Evolutionary conservation across 805 yeast genomes (phyloP), one percentile per base, ranked within the genome.

Genomic region (Huiozyma naganishii): DNA sequence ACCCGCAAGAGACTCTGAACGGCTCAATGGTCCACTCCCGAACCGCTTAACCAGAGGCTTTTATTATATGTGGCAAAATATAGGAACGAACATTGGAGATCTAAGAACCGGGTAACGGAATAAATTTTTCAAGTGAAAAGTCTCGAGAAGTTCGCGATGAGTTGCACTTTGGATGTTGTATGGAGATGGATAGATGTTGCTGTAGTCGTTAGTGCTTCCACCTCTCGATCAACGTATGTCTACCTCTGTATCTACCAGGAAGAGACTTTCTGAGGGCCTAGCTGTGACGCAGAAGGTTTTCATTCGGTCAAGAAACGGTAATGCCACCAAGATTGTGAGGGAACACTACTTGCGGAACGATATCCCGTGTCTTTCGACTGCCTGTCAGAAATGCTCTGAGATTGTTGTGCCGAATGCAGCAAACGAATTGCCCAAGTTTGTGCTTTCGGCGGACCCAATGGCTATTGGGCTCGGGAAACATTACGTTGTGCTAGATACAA

Each of bases 281-380:
- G 70, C 83, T 3, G 92, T 83, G 30, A 81, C 92, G 0, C 84
- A 83, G 40, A 90, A 90, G 62, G 95, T 92, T 11, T 90, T 84
- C 66, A 95, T 92, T 45, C 70, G 96, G 54, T 85, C 96, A 2
- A 74, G 92, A 54, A 79, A 83, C 49, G 97, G 97, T 7, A 80
- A 81, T 38, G 96, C 97, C 5, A 73, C 88, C 32, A 53, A 92
- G 61, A 75, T 92, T 28, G 95, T 90, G 7, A 73, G 97, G 51
- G 99, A 92, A 59, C 98, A 90, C 63, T 92, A 92, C 59, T 68
- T 92, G 45, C 74, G 98, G 62, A 77, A 76, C 43, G 99, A 92
- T 64, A 87, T 92, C 41, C 95, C 97, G 13, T 92, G 98, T 64
- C 78, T 81, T 42, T 85, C 95, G 2, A 70, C 67, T 49, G 67